Base-by-base conservation (phyloP, 2,329 filamentous ascomycete species). In the Magnaporthiopsis rhizophila region DNA sequence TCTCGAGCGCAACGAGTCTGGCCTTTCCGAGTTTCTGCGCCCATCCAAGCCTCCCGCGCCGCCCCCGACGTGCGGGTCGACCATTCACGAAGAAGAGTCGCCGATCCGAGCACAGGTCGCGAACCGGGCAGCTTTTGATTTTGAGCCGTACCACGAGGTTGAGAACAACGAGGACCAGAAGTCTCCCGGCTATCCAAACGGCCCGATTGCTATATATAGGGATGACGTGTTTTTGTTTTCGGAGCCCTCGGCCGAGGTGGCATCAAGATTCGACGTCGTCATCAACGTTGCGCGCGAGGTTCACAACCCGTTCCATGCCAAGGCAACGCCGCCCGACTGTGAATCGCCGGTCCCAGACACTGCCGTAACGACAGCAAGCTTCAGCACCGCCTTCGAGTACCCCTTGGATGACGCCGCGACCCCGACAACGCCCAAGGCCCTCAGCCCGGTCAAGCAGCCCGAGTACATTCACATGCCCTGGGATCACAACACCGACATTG, bases 401-500 rank as follows among this genome's bases (percentile, higher is more conserved):
- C 81, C 80, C 62, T 76, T 76, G 3, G 77, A 79, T 7, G 76
- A 75, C 13, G 71, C 74, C 2, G 70, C 69, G 56, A 83, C 82
- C 1, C 84, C 85, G 6, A 86, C 84, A 0, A 85, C 83, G 0
- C 84, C 86, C 3, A 86, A 83, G 72, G 81, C 84, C 15, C 76
- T 75, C 6, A 74, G 74, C 53, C 30, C 38, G 1, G 26, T 68
- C 9, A 82, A 79, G 62, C 77, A 84, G 59, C 91, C 91, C 0
- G 91, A 96, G 73, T 96, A 96, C 70, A 90, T 95, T 21, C 91
- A 96, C 72, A 88, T 95, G 70, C 89, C 86, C 1, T 95, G 91
- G 91, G 91, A 95, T 66, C 91, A 95, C 77, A 93, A 94, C 75
- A 94, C 90, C 0, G 89, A 95, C 66, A 94, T 96, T 69, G 86